Evolutionary conservation across 352 stramenopile genomes (phyloP).

Genomic region (Phytophthora colocasiae): DNA sequence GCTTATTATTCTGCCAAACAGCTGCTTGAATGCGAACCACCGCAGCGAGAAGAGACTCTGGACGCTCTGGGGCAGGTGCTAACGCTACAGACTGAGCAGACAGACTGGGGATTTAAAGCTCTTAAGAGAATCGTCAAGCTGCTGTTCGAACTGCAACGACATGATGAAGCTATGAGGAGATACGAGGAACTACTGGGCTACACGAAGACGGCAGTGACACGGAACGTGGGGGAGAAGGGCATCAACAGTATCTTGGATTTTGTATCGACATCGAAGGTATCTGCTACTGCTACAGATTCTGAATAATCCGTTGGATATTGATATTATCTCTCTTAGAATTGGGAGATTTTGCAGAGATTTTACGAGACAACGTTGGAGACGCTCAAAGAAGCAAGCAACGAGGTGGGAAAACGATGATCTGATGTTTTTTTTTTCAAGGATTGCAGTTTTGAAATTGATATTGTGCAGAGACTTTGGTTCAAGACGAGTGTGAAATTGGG

Average conservation of each 20-base stretch:
- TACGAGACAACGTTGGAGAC: constrained; percentile 89
- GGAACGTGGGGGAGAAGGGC: constrained; percentile 95
- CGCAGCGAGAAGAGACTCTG: constrained; percentile 48
- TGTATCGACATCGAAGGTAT: constrained; percentile 86
- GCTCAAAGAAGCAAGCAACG: constrained; percentile 83
- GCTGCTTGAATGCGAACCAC: constrained; percentile 66
- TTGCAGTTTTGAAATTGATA: not conserved
- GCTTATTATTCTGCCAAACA: constrained; percentile 94
- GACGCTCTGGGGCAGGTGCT: constrained; percentile 63
- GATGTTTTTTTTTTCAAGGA: not conserved
- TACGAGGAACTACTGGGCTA: constrained; percentile 93
- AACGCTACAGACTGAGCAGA: constrained; percentile 56
- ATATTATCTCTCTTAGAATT: constrained; percentile 50
- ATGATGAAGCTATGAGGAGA: constrained; percentile 74
- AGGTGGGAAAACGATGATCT: constrained; percentile 27
- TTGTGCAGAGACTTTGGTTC: constrained; percentile 91
- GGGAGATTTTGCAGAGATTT: constrained; percentile 85
- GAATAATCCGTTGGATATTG: not conserved
- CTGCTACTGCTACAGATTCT: not conserved
- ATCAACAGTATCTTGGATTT: constrained; percentile 97
- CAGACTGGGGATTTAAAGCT: constrained; percentile 94
- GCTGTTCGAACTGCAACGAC: constrained; percentile 78
- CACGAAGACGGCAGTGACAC: constrained; percentile 88
- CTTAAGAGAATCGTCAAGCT: constrained; percentile 96
- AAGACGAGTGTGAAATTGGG: constrained; percentile 97